Base-by-base conservation (phyloP, 306 rosid genomes). In the Arachis stenosperma region DNA sequence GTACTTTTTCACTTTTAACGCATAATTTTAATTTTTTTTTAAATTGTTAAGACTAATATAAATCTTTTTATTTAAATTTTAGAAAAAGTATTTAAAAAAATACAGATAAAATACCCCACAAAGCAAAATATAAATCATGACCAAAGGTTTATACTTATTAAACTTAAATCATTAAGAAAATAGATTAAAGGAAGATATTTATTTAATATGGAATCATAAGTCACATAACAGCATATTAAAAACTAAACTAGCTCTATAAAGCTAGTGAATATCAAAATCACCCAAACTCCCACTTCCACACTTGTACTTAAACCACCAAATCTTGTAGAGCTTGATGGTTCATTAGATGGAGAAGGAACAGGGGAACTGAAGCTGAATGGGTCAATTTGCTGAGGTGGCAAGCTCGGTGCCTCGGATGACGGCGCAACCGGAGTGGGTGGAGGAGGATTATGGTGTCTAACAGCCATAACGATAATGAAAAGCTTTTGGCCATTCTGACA, bases 401-500 rank as follows among this genome's bases (percentile, higher is more conserved):
- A 5, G 30, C 0, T 12, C 7, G 74, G 79, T 1, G 70, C n/a
- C 47, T 44, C 9, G 3, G 43, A 7, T 1, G 71, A 71, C 0
- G 62, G 56, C 30, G 64, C 30, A 5, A 9, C 9, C 5, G 71
- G 76, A 37, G 75, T 8, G 9, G 68, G 71, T 1, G 70, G 14
- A 0, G 13, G 60, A 12, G 56, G 67, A 48, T 11, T 48, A 2
- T 10, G 5, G 44, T 71, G 60, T 13, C 79, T 80, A 6, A 76
- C 63, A 3, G 89, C 85, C 87, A 90, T 69, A 40, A 87, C 93
- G 1, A 85, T 83, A 0, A 87, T 58, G 6, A 79, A 11, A 9
- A 90, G 75, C 72, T 81, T 88, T 61, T 85, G 91, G 14, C 88
- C 93, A 29, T 83, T 85, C 3, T 58, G 70, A 79, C 97, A 92